Evolutionary conservation across 2,329 filamentous ascomycete species (phyloP).

Genomic region (Cladosporium halotolerans): DNA sequence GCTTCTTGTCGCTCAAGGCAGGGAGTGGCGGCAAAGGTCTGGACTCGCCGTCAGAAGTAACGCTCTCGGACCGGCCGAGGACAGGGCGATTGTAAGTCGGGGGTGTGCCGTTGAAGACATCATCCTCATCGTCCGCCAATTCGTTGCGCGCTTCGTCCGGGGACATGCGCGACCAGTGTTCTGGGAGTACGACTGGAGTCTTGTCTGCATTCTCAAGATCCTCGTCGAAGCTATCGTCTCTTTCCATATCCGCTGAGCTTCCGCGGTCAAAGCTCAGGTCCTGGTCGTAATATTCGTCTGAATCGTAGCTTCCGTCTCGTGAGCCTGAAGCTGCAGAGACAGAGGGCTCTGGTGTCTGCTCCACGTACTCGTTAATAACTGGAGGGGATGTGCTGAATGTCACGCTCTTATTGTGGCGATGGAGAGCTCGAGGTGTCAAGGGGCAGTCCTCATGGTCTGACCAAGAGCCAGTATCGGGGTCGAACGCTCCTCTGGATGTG

Average conservation of each 20-base stretch:
- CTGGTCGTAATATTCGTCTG: conserved; percentile 64
- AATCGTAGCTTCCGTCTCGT: conserved; percentile 88
- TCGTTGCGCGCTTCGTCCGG: conserved; percentile 55
- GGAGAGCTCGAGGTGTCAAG: conserved; percentile 60
- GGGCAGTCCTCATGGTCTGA: conserved; percentile 58
- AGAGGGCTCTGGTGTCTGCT: conserved; percentile 94
- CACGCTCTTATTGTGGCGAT: conserved; percentile 90
- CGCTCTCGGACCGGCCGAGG: conserved; percentile 63
- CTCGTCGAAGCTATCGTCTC: conserved; percentile 81
- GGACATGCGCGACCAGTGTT: conserved; percentile 84
- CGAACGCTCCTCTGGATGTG: conserved; percentile 48
- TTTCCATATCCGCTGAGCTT: conserved; percentile 57
- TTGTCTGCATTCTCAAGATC: conserved; percentile 94
- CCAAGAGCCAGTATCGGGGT: conserved; percentile 63
- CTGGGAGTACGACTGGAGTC: conserved; percentile 93
- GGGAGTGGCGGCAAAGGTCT: conserved; percentile 84
- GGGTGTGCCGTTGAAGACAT: conserved; percentile 56
- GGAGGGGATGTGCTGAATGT: conserved; percentile 93
- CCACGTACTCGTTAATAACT: conserved; percentile 95
- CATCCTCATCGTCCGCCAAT: conserved; percentile 51
- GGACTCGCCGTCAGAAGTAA: conserved; percentile 71
- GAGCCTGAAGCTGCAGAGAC: conserved; percentile 77
- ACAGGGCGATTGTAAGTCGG: conserved; percentile 47
- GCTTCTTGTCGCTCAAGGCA: conserved; percentile 38
- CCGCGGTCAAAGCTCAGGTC: conserved; percentile 58